Percentiles rank a stretch among this genome's conserved stretches.
phyloP scores from a whole-genome alignment of 495 filamentous ascomycete species.

The Alectoria sarmentosa region DNA sequence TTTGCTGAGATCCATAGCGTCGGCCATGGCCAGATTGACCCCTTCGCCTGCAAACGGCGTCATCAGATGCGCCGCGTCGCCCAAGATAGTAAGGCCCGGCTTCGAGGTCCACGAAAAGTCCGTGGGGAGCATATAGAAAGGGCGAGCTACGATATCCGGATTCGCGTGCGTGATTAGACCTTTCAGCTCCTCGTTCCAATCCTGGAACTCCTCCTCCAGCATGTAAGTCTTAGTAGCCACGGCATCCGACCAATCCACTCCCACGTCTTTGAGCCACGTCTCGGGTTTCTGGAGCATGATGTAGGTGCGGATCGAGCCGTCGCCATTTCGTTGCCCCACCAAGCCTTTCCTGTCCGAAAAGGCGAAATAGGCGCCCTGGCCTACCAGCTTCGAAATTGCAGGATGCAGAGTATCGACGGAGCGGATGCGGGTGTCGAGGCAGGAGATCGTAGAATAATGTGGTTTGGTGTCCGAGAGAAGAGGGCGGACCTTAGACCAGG shows the following conservation, averaged over 20 bases:
- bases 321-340: conserved; percentile 38
- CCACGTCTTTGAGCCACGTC: conserved; percentile 34
- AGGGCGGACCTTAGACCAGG: conserved; percentile 38
- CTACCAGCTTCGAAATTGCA: conserved; percentile 34
- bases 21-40: conserved; percentile 50
- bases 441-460: conserved; percentile 40
- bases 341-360: conserved; percentile 36
- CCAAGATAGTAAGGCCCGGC: conserved; percentile 45
- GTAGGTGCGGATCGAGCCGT: conserved; percentile 38
- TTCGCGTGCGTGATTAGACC: conserved; percentile 18
- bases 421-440: conserved; percentile 32
- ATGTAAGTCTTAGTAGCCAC: conserved; percentile 8
- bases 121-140: conserved; percentile 46
- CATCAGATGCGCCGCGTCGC: conserved; percentile 57
- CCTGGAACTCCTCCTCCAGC: conserved; percentile 23
- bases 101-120: conserved; percentile 40
- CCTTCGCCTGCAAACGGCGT: conserved; percentile 52
- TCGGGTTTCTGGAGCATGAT: conserved; percentile 25
- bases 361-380: conserved; percentile 36
- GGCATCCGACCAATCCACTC: conserved; percentile 20
- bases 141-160: conserved; percentile 18
- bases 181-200: conserved; percentile 25
- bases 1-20: conserved; percentile 49
- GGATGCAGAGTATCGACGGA: conserved; percentile 29
- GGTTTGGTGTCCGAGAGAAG: conserved; percentile 42